A percentile compares a stretch with the other conserved stretches of the same genome.
These are phyloP conservation scores for Nothopassalora personata DNA, from an alignment of 2,329 filamentous ascomycete genomes.

Conservation along the genomic window DNA sequence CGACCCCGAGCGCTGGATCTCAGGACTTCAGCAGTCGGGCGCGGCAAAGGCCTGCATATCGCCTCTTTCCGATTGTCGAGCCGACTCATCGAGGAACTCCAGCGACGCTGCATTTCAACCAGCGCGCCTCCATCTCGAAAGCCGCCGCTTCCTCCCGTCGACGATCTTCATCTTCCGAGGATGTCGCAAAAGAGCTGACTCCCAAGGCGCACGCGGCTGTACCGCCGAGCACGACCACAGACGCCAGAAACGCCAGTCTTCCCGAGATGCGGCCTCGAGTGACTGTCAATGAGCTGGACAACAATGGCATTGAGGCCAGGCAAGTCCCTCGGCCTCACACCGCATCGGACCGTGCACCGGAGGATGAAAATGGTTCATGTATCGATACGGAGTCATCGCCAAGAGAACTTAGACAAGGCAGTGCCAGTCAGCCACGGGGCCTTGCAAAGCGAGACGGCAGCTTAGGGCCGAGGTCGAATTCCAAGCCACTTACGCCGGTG, in stretches of 20 bases:
- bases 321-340: background rate
- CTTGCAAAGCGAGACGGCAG: background rate
- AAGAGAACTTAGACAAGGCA: background rate
- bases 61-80: constrained; percentile 27
- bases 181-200: constrained; percentile 4
- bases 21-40: constrained; percentile 5
- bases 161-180: constrained; percentile 24
- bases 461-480: background rate
- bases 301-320: background rate
- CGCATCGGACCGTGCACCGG: constrained; percentile 5
- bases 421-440: background rate
- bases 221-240: constrained; percentile 4
- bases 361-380: constrained; percentile 6
- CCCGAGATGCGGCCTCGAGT: constrained; percentile 12
- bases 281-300: constrained; percentile 7
- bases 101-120: constrained; percentile 10
- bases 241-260: constrained; percentile 12
- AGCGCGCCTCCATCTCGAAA: constrained; percentile 13
- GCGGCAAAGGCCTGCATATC: constrained; percentile 19
- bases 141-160: constrained; percentile 14
- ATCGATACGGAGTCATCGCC: constrained; percentile 4
- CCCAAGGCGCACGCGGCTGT: background rate
- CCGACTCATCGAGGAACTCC: constrained; percentile 25
- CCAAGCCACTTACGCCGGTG: background rate
- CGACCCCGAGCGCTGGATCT: constrained; percentile 7